Percentiles rank a stretch among this genome's conserved stretches.
Evolutionary conservation across 2,329 filamentous ascomycete genomes (phyloP).

Genomic region (Hyphodiscus sp.): DNA sequence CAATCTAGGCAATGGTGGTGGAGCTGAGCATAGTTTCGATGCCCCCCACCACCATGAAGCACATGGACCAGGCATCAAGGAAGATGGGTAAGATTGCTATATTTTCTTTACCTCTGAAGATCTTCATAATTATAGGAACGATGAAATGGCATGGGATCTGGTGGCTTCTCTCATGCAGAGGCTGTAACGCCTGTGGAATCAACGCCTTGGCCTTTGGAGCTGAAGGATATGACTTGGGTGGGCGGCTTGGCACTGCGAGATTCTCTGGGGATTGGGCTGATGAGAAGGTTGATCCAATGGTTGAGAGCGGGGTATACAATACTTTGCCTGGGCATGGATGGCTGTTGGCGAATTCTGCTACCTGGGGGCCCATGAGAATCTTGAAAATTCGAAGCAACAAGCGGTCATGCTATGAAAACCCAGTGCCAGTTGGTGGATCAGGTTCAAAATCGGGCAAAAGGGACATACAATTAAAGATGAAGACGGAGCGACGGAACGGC

Average conservation of each 20-base stretch:
- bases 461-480: not conserved
- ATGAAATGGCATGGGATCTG: slow-evolving; percentile 5
- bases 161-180: not conserved
- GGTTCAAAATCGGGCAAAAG: not conserved
- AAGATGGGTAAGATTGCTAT: slow-evolving; percentile 74
- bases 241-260: not conserved
- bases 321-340: not conserved
- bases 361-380: not conserved
- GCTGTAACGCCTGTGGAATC: not conserved
- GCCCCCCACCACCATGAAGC: slow-evolving; percentile 27
- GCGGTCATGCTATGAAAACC: not conserved
- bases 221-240: not conserved
- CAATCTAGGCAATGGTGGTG: slow-evolving; percentile 44
- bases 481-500: not conserved
- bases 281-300: not conserved
- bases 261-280: not conserved
- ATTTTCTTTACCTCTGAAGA: slow-evolving; percentile 14
- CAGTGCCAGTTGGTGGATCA: not conserved
- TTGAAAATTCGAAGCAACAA: not conserved
- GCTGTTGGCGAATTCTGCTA: not conserved
- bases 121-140: slow-evolving; percentile 9
- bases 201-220: not conserved
- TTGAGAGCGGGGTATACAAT: not conserved
- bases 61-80: slow-evolving; percentile 68
- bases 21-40: slow-evolving; percentile 25